Base-by-base conservation (phyloP, 2,329 filamentous ascomycete genomes). In the Simplicillium sp. region DNA sequence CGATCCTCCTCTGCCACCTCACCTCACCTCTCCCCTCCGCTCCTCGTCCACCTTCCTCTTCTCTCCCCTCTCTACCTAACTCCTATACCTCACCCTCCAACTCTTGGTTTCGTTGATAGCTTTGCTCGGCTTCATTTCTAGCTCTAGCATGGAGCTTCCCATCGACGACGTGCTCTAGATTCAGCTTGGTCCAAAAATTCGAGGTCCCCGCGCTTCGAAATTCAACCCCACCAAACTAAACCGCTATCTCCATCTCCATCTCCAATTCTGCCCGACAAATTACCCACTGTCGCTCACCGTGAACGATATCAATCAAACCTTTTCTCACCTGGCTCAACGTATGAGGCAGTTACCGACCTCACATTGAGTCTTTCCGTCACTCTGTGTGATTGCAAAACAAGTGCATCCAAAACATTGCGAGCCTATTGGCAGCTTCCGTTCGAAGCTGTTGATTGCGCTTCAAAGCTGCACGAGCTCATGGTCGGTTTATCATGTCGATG, bases 401-500 rank as follows among this genome's bases (percentile, higher is more conserved):
- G 5, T 9, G 9, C 20, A 5, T 25, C 20, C 6, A 9, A 6
- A 25, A 25, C 20, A 25, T 5, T 25, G 20, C 20, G 9, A 43
- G 44, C 41, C 37, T 37, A 33, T 40, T 44, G 41, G 44, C 44
- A 44, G 44, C 44, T 44, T 44, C 41, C 33, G n/a, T n/a, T 37
- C 36, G 50, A 51, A 54, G 54, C 56, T 53, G 44, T 50, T 47
- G 44, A 44, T 56, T 46, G 58, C 55, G 59, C 64, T 62, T 54
- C 47, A 50, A 54, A 52, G 46, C 46, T 39, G 36, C 36, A 46
- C 48, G 43, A 43, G 44, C 49, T 54, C 55, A 70, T 70, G 67
- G 64, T 59, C 59, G 61, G 68, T 71, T 58, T 61, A 77, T 77
- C 71, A 72, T 74, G 58, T 71, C 73, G 61, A 76, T 77, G 73